Conservation (phyloP, 140 eudicot genomes). For the Ambrosia hybrid region DNA sequence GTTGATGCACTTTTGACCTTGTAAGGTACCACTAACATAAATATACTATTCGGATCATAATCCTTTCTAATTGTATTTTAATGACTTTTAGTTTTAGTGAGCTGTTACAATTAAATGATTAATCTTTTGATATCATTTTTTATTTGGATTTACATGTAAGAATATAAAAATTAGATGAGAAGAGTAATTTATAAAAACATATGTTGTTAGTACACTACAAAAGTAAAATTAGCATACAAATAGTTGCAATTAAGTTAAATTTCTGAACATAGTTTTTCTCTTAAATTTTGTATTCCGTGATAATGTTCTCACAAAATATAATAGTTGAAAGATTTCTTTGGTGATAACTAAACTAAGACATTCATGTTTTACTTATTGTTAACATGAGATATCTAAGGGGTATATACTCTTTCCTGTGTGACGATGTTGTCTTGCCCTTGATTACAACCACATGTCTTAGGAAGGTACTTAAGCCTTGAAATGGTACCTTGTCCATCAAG, state of each 20-base stretch:
- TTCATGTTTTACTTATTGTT: too few species aligned
- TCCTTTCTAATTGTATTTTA: constrained; percentile 1
- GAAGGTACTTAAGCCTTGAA: too few species aligned
- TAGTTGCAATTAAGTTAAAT: background rate
- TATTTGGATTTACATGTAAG: background rate
- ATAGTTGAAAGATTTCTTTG: too few species aligned
- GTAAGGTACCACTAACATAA: constrained; percentile 16
- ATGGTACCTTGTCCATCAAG: too few species aligned
- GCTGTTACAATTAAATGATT: background rate
- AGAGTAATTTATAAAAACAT: background rate
- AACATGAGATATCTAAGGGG: too few species aligned
- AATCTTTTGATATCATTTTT: background rate
- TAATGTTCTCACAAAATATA: too few species aligned
- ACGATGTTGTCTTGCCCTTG: too few species aligned
- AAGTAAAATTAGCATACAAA: background rate
- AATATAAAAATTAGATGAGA: background rate
- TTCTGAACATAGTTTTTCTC: background rate
- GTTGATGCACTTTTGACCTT: constrained; percentile 31
- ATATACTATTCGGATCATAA: background rate
- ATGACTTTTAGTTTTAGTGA: background rate
- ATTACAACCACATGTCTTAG: too few species aligned
- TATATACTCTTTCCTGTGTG: too few species aligned
- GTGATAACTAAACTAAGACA: too few species aligned
- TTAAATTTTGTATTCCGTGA: too few species aligned
- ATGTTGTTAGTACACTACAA: too few species aligned